Base-by-base conservation (phyloP, 163 green algal species). In the Volvox carteri region DNA sequence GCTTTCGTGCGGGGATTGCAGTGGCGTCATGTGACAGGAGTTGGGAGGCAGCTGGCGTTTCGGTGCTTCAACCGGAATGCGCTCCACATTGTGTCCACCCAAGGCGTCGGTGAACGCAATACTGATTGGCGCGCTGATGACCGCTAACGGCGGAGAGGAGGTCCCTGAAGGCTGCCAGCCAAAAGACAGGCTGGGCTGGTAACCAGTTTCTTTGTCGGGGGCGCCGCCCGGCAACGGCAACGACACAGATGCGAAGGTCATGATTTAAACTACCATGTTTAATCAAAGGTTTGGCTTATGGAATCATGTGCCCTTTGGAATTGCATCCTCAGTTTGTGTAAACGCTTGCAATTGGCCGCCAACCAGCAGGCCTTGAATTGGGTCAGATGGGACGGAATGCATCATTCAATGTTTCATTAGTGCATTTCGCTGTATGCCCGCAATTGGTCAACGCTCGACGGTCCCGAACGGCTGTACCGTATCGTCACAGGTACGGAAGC, bases 101-200 rank as follows among this genome's bases (percentile, higher is more conserved):
- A 28, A 58, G 41, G 18, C 28, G 42, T 60, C 73, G 42, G 33
- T 2, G 16, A 86, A 46, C 1, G 41, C 25, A 23, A 76, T 4
- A n/a, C 58, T 77, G 4, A 78, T 37, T 3, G 62, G 80, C 30
- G 78, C n/a, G 25, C 37, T 78, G 28, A 86, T 86, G 18, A 86
- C 60, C 48, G 78, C 78, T 3, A 86, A n/a, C 14, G 77, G 42
- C 8, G 46, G 56, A 30, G 78, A 12, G 1, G 77, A 41, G 7
- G 52, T 35, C 18, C n/a, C 52, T 65, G 73, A 19, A 25, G 44
- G 3, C 28, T 80, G 73, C 73, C 73, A 80, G 21, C 44, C 44
- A 41, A 80, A 80, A 44, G 30, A n/a, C 2, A 80, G 73, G 23
- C 42, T 7, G 4, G 23, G 73, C 44, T 60, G 70, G 16, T 39